A percentile compares a stretch with the other conserved stretches of the same genome.
Conservation (phyloP, 257 asterid genomes). For the Pogostemon cablin region DNA sequence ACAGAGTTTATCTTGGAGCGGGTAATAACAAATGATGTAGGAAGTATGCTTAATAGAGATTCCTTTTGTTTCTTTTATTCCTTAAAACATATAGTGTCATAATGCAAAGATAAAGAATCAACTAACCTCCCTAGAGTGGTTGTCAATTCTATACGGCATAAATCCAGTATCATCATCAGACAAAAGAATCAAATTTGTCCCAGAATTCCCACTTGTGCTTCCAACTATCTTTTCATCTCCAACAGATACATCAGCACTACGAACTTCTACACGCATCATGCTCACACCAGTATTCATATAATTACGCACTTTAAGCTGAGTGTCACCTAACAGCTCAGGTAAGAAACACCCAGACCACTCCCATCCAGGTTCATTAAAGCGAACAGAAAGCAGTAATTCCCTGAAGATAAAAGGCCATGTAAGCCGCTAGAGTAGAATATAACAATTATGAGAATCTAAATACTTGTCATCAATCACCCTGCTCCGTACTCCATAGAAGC, state of each 20-base stretch:
- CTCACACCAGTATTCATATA: slow-evolving; percentile 67
- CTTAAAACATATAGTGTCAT: not conserved
- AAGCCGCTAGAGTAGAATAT: slow-evolving; percentile 17
- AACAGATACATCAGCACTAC: slow-evolving; percentile 85
- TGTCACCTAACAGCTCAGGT: slow-evolving; percentile 94
- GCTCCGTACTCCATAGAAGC: not conserved
- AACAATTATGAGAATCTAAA: slow-evolving; percentile 19
- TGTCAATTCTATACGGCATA: slow-evolving; percentile 98
- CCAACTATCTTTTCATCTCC: slow-evolving; percentile 77
- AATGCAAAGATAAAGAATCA: slow-evolving; percentile 31
- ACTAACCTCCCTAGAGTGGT: slow-evolving; percentile 94
- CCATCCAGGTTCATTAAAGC: slow-evolving; percentile 93
- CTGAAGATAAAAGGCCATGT: slow-evolving; percentile 45
- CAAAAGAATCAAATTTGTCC: slow-evolving; percentile 84
- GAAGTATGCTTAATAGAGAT: not conserved
- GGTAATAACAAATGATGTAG: not conserved
- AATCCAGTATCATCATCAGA: slow-evolving; percentile 94
- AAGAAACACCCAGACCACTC: slow-evolving; percentile 99
- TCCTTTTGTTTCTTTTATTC: not conserved
- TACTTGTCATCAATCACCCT: not conserved
- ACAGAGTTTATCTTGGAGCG: slow-evolving; percentile 17
- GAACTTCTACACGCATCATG: slow-evolving; percentile 95
- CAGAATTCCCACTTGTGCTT: slow-evolving; percentile 85
- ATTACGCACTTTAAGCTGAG: slow-evolving; percentile 88
- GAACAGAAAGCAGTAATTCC: slow-evolving; percentile 77